phyloP scores from a whole-genome alignment of 192 early-diverging fungal genomes.

The Coemansia sp. region DNA sequence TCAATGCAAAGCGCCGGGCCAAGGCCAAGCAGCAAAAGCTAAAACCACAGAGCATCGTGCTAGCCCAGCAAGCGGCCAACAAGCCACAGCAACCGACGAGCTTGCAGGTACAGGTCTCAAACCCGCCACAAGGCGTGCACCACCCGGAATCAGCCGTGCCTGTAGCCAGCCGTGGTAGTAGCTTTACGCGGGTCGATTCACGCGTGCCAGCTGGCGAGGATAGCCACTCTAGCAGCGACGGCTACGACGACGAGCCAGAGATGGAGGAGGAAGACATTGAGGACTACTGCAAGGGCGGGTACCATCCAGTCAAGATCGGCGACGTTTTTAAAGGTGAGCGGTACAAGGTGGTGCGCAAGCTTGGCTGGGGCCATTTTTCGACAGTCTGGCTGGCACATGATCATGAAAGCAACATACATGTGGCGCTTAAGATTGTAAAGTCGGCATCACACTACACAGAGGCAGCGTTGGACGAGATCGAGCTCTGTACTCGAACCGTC shows the following conservation, averaged over 20 bases:
- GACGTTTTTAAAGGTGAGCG: slow-evolving; percentile 76
- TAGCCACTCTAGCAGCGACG: slow-evolving; percentile 28
- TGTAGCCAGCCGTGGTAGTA: not conserved
- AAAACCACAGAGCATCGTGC: slow-evolving; percentile 4
- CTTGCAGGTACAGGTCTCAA: not conserved
- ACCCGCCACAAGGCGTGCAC: not conserved
- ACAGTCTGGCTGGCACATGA: slow-evolving; percentile 95
- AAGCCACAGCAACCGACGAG: not conserved
- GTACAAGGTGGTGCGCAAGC: slow-evolving; percentile 86
- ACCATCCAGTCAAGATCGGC: slow-evolving; percentile 85
- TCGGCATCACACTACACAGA: slow-evolving; percentile 93
- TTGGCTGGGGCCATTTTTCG: slow-evolving; percentile 99
- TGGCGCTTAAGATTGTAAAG: slow-evolving; percentile 97
- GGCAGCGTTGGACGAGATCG: slow-evolving; percentile 94
- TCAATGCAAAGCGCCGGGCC: slow-evolving; percentile 51
- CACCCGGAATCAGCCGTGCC: not conserved
- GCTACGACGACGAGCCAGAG: slow-evolving; percentile 54
- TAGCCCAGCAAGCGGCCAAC: not conserved
- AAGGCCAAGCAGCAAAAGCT: slow-evolving; percentile 52
- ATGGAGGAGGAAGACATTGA: slow-evolving; percentile 85
- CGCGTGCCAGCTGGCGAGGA: not conserved
- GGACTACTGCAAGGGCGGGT: slow-evolving; percentile 93
- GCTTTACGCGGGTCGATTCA: not conserved
- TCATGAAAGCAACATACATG: slow-evolving; percentile 68
- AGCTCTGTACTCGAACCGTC: slow-evolving; percentile 82